A percentile compares a stretch with the other conserved stretches of the same genome.
Evolutionary conservation across 2,329 filamentous ascomycete species (phyloP).

Genomic region (Trichothecium roseum): DNA sequence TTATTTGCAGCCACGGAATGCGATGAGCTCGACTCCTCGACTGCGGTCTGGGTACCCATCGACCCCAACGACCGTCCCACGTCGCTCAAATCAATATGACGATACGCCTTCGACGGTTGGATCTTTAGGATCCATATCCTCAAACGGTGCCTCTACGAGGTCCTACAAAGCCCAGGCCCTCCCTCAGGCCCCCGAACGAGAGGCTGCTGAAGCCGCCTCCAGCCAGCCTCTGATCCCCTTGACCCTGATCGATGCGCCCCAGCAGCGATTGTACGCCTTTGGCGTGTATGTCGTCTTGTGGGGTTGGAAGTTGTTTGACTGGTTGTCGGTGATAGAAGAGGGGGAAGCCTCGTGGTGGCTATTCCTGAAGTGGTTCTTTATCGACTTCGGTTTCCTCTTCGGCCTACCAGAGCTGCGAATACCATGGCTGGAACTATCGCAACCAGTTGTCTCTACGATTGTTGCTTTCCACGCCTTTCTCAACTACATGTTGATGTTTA

Average conservation of each 20-base stretch:
- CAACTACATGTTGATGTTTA: conserved; percentile 88
- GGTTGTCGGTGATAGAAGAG: conserved; percentile 65
- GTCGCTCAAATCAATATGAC: conserved; percentile 18
- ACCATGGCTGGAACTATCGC: conserved; percentile 91
- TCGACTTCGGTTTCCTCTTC: conserved; percentile 82
- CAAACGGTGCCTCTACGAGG: conserved; percentile 14
- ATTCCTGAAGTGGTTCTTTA: conserved; percentile 85
- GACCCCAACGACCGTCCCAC: conserved; percentile 49
- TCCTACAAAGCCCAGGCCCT: conserved; percentile 21
- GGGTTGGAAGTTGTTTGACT: conserved; percentile 83
- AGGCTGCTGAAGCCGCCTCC: conserved; percentile 12
- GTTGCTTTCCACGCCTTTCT: conserved; percentile 62
- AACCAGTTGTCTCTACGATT: conserved; percentile 57
- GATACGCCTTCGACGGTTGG: conserved; percentile 22
- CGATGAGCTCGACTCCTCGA: conserved; percentile 77
- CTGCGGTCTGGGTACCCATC: conserved; percentile 73
- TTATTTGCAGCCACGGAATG: conserved; percentile 35
- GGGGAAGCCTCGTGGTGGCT: conserved; percentile 80
- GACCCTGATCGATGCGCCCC: conserved; percentile 75
- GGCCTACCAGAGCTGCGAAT: conserved; percentile 79
- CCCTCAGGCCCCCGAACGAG: conserved; percentile 36
- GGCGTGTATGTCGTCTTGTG: conserved; percentile 68
- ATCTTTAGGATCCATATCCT: conserved; percentile 18
- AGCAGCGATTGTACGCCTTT: conserved; percentile 78
- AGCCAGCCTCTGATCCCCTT: conserved; percentile 66